These are phyloP conservation scores for Floccularia luteovirens DNA, from an alignment of 768 basidiomycete genomes.

Conservation along the genomic window DNA sequence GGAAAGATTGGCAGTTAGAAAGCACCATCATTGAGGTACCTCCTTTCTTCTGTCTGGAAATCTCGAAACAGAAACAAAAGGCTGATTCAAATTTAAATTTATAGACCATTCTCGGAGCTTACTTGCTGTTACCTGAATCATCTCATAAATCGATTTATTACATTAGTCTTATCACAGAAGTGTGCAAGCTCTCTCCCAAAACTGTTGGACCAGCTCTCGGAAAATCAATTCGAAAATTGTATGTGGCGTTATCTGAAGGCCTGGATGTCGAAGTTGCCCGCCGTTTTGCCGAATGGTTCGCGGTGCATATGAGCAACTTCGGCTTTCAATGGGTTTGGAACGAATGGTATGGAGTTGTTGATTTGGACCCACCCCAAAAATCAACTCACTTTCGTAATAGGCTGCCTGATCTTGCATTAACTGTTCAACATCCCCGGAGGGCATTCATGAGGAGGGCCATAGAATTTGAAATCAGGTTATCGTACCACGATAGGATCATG, in stretches of 20 bases:
- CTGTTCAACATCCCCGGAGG: constrained; percentile 77
- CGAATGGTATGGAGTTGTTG: constrained; percentile 72
- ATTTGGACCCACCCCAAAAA: background rate
- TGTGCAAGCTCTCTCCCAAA: constrained; percentile 89
- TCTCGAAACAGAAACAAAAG: background rate
- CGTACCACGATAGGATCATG: constrained; percentile 89
- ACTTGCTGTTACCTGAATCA: constrained; percentile 73
- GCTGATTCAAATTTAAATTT: no score
- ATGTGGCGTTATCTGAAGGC: constrained; percentile 70
- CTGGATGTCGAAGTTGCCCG: constrained; percentile 80
- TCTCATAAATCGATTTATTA: constrained; percentile 80
- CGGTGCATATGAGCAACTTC: constrained; percentile 96
- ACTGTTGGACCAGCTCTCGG: constrained; percentile 96
- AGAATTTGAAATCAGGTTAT: constrained; percentile 84
- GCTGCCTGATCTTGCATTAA: constrained; percentile 76
- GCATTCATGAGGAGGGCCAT: constrained; percentile 82
- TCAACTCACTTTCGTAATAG: constrained; percentile 29
- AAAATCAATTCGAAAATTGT: constrained; percentile 87
- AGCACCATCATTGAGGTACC: constrained; percentile 79
- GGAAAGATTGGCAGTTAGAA: constrained; percentile 83
- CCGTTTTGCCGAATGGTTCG: constrained; percentile 91
- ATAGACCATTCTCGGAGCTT: constrained; percentile 66
- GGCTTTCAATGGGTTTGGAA: constrained; percentile 99
- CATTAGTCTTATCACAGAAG: constrained; percentile 80
- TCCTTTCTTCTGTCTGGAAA: constrained; percentile 1